Base-by-base conservation (phyloP, 148 eudicot species). In the Rhododendron vialii region DNA sequence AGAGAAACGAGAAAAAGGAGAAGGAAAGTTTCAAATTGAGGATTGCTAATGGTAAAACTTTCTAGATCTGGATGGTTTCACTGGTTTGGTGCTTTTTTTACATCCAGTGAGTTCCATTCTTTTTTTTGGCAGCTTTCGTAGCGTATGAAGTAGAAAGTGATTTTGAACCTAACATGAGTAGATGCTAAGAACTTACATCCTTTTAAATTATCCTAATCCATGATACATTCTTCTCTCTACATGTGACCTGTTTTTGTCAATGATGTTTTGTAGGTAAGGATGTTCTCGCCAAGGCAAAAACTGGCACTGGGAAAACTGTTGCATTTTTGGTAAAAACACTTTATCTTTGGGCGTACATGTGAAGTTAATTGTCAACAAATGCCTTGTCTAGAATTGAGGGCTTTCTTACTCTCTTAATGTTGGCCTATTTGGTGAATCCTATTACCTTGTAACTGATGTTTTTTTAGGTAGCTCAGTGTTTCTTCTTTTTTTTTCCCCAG, bases 241-340 rank as follows among this genome's bases (percentile, higher is more conserved):
- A 75, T 53, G 53, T 20, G 22, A 45, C 35, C 81, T 74, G 14
- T 75, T 82, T 18, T 80, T 80, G 53, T 69, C 77, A 51, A 26
- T 80, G 14, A 18, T 84, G 50, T 65, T 81, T 84, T 86, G 63
- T 87, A 98, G 99, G 99, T 83, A 98, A 98, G 94, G 99, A 98
- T 94, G 99, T 98, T 47, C 84, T 98, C 87, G 99, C 99, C 30
- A 98, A 98, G 89, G 99, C 99, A 87, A 95, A 84, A 88, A 98
- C 99, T 67, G 99, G 99, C 90, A 98, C 99, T 38, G 99, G 99
- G 80, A 98, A 98, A 92, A 98, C 99, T 41, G 98, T 98, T n/a
- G 99, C 99, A 53, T 98, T 98, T 94, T 80, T 98, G 98, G 99
- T 98, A 91, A 91, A 28, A 74, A 78, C 67, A 43, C 80, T 84